Evolutionary conservation across 2,329 filamentous ascomycete genomes (phyloP).

Genomic region (Colletotrichum musicola): DNA sequence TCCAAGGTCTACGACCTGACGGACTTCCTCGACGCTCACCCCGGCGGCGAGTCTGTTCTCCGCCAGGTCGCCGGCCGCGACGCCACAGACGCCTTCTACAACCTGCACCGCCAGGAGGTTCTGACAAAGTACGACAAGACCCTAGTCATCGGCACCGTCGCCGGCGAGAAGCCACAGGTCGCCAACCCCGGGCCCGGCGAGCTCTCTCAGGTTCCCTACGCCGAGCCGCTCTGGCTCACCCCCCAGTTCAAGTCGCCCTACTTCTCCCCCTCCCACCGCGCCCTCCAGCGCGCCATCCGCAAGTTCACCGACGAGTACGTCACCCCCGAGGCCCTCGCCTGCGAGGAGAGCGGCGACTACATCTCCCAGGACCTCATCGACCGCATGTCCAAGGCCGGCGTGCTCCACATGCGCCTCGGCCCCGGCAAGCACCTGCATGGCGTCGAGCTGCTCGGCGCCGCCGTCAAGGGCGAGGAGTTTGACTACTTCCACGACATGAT

Average conservation of each 20-base stretch:
- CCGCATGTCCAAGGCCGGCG: constrained; percentile 78
- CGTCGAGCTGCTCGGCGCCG: constrained; percentile 75
- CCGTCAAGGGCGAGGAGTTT: constrained; percentile 81
- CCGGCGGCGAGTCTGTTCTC: constrained; percentile 84
- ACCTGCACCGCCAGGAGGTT: constrained; percentile 92
- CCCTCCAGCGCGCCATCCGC: constrained; percentile 76
- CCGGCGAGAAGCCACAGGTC: constrained; percentile 81
- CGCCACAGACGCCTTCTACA: constrained; percentile 88
- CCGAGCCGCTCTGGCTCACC: constrained; percentile 85
- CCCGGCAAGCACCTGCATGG: constrained; percentile 86
- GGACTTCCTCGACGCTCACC: constrained; percentile 88
- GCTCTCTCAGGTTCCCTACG: constrained; percentile 83
- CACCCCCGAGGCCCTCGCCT: constrained; percentile 79
- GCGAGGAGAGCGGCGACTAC: constrained; percentile 79
- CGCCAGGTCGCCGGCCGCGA: constrained; percentile 85
- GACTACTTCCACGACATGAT: constrained; percentile 91
- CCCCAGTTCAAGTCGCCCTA: constrained; percentile 84
- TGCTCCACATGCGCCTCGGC: constrained; percentile 86
- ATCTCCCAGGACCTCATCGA: constrained; percentile 81
- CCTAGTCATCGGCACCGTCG: constrained; percentile 80
- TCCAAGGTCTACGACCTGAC: constrained; percentile 88
- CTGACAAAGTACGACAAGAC: constrained; percentile 78
- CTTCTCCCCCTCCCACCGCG: constrained; percentile 80
- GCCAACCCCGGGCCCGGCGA: constrained; percentile 78
- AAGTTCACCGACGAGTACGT: constrained; percentile 80